Percentiles rank a stretch among this genome's conserved stretches.
Conservation (phyloP, 2,329 filamentous ascomycete species). For the Orbilia javanica region DNA sequence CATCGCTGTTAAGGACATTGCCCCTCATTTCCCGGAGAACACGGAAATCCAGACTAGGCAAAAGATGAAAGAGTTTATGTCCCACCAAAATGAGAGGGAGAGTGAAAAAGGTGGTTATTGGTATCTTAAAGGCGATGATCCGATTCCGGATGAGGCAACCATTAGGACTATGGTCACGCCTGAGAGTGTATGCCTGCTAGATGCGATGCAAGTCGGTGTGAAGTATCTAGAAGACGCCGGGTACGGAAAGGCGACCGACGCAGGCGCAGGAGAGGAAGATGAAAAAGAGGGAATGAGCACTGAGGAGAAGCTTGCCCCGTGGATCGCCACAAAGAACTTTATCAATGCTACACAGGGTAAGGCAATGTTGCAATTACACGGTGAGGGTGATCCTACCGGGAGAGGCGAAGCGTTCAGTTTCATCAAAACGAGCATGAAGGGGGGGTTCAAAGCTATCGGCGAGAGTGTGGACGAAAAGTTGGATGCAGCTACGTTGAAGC, state of each 20-base stretch:
- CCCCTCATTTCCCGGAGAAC: slow-evolving; percentile 89
- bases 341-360: slow-evolving; percentile 93
- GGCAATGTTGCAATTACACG: slow-evolving; percentile 95
- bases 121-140: slow-evolving; percentile 79
- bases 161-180: slow-evolving; percentile 92
- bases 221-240: slow-evolving; percentile 92
- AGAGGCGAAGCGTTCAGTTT: slow-evolving; percentile 96
- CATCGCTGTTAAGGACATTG: slow-evolving; percentile 84
- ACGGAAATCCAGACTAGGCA: slow-evolving; percentile 95
- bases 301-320: slow-evolving; percentile 86
- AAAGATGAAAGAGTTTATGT: slow-evolving; percentile 95
- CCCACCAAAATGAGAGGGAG: slow-evolving; percentile 75
- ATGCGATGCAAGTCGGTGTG: slow-evolving; percentile 95
- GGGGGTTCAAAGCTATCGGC: slow-evolving; percentile 72
- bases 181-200: slow-evolving; percentile 92
- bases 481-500: slow-evolving; percentile 62
- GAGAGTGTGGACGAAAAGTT: slow-evolving; percentile 63
- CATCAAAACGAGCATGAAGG: slow-evolving; percentile 98
- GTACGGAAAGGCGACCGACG: slow-evolving; percentile 74
- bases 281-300: slow-evolving; percentile 66
- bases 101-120: slow-evolving; percentile 76
- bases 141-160: slow-evolving; percentile 81
- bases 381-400: slow-evolving; percentile 92
- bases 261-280: slow-evolving; percentile 69
- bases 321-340: slow-evolving; percentile 97